Conservation (phyloP, 2,329 filamentous ascomycete genomes). For the Seiridium cupressi region DNA sequence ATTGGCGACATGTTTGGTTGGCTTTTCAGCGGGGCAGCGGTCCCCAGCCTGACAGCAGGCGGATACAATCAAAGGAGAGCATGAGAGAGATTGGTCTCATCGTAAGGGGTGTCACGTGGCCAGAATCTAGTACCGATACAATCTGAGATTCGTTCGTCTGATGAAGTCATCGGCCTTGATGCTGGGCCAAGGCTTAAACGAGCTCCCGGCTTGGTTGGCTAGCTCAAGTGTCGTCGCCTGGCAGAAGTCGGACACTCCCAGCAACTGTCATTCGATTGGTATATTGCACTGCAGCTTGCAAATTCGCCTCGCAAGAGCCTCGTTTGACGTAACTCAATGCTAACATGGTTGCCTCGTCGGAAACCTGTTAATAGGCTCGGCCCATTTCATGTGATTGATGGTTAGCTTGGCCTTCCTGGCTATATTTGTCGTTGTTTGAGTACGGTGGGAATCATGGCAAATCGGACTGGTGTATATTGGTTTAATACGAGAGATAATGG, state of each 20-base stretch:
- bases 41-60: no score
- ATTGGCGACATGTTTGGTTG: no score
- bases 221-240: not conserved
- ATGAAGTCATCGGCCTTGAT: not conserved
- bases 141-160: not conserved
- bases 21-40: no score
- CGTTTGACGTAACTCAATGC: not conserved
- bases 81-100: no score
- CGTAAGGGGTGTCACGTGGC: no score
- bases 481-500: no score
- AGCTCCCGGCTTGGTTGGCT: not conserved
- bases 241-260: not conserved
- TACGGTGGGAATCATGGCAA: no score
- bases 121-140: not conserved
- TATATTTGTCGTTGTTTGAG: no score
- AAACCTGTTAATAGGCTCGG: not conserved
- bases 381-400: conserved; percentile 18
- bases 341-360: not conserved
- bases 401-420: not conserved
- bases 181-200: not conserved
- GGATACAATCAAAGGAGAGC: no score
- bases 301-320: not conserved
- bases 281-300: not conserved
- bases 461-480: no score
- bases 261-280: not conserved